Base-by-base conservation (phyloP, 2,329 filamentous ascomycete genomes). In the Trichoderma sp. region DNA sequence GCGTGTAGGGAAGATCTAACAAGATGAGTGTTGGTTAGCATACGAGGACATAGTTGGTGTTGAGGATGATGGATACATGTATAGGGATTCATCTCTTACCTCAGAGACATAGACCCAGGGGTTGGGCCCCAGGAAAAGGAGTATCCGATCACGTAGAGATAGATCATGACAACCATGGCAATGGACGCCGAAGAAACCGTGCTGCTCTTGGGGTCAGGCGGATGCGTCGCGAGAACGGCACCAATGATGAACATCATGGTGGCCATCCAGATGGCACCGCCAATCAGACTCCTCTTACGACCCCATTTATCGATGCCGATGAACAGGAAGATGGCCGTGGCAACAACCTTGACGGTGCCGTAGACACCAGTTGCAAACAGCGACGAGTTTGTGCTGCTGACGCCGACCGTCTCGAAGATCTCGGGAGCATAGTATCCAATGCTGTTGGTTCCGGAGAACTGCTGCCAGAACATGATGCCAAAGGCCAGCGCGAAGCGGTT, bases 201-300 rank as follows among this genome's bases (percentile, higher is more conserved):
- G 33, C 16, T 31, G 63, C 71, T 74, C 18, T 74, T 24, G 6
- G 50, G 50, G 56, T 78, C 56, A 1, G 77, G 77, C 33, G 75
- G 68, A 33, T 78, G 76, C 6, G 77, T 78, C 8, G 74, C 69
- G 4, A 78, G 67, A 41, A 77, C 76, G 29, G 79, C 81, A 24
- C 82, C 91, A 75, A 92, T 89, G 75, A 94, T 75, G 56, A 75
- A 75, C 73, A 85, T 79, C 79, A 83, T 75, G 66, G 5, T 45
- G 41, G 77, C 63, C 92, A 94, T 94, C 85, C 91, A 93, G 11
- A 90, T 76, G 4, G 88, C 91, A 89, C 94, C 94, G 72, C 86
- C 87, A 82, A 95, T 88, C 69, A 95, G 88, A 21, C 94, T 87
- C 27, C 88, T 89, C 73, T 86, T 86, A 4, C 87, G 86, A 33